phyloP scores from a whole-genome alignment of 768 basidiomycete genomes.

The Calocybe cyanea region DNA sequence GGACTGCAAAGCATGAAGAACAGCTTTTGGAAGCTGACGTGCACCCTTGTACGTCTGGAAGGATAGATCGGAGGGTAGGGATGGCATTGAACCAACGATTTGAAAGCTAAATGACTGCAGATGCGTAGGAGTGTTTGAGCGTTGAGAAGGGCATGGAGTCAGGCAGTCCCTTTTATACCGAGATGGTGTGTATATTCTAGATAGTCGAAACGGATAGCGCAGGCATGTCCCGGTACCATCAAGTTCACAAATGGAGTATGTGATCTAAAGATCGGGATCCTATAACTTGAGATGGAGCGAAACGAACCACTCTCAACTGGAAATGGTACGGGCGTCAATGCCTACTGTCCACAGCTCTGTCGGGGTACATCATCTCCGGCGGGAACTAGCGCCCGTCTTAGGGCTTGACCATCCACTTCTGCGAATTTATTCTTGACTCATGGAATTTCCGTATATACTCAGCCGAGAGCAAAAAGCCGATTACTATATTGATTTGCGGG shows the following conservation, averaged over 20 bases:
- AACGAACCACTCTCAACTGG: neutral
- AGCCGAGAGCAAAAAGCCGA: neutral
- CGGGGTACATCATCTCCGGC: too few relatives aligned
- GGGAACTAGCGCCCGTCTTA: neutral
- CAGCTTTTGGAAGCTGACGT: constrained; percentile 30
- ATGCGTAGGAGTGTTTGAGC: too few relatives aligned
- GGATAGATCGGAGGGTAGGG: constrained; percentile 6
- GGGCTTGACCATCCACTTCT: neutral
- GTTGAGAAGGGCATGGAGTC: neutral
- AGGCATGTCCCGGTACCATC: neutral
- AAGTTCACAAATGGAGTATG: constrained; percentile 1
- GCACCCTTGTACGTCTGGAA: constrained; percentile 24
- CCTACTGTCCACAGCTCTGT: too few relatives aligned
- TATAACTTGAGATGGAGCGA: neutral
- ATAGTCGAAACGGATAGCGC: constrained; percentile 1
- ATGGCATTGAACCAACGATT: constrained; percentile 16
- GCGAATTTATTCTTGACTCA: neutral
- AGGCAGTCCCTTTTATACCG: constrained; percentile 1
- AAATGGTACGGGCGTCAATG: too few relatives aligned
- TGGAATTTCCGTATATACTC: neutral
- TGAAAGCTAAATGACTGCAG: too few relatives aligned
- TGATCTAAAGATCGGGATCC: constrained; percentile 1
- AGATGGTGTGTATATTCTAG: constrained; percentile 3
- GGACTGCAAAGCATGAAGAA: constrained; percentile 31
- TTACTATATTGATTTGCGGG: neutral